Percentiles rank a stretch among this genome's conserved stretches.
phyloP scores from a whole-genome alignment of 306 rosid genomes.

The Cotoneaster glaucophyllus region DNA sequence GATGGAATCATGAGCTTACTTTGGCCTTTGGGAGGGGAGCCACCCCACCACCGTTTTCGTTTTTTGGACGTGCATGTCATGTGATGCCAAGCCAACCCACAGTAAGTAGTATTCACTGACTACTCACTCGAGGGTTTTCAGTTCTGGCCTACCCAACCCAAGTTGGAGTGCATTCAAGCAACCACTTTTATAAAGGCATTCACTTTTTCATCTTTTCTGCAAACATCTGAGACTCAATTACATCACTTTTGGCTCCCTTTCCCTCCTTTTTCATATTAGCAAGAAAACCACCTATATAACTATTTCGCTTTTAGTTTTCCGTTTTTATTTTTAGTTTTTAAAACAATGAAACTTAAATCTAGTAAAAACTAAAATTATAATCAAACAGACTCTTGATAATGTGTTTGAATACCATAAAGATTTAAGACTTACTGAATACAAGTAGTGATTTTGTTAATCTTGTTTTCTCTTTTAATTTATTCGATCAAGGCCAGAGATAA shows the following conservation, averaged over 20 bases:
- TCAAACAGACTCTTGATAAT: no score
- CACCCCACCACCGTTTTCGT: not conserved
- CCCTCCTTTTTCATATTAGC: not conserved
- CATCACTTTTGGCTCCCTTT: constrained; percentile 4
- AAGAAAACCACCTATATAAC: not conserved
- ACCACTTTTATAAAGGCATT: constrained; percentile 43
- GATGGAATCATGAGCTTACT: no score
- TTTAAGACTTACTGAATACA: no score
- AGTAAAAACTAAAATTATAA: no score
- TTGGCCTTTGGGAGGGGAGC: not conserved
- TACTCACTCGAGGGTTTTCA: constrained; percentile 26
- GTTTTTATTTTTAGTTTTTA: no score
- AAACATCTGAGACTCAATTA: constrained; percentile 15
- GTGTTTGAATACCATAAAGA: no score
- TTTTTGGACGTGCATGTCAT: constrained; percentile 1
- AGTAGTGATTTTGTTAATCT: no score
- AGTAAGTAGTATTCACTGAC: constrained; percentile 7
- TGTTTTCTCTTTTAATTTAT: no score
- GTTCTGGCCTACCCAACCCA: constrained; percentile 18
- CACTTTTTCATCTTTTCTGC: constrained; percentile 37
- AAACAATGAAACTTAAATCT: no score
- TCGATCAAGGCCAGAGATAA: no score
- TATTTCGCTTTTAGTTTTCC: no score
- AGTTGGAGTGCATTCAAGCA: constrained; percentile 47
- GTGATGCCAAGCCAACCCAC: constrained; percentile 40